Percentiles rank a stretch among this genome's conserved stretches.
These are phyloP conservation scores for Ustilago sp. DNA, from an alignment of 1,284 basidiomycete species.

Conservation along the genomic window DNA sequence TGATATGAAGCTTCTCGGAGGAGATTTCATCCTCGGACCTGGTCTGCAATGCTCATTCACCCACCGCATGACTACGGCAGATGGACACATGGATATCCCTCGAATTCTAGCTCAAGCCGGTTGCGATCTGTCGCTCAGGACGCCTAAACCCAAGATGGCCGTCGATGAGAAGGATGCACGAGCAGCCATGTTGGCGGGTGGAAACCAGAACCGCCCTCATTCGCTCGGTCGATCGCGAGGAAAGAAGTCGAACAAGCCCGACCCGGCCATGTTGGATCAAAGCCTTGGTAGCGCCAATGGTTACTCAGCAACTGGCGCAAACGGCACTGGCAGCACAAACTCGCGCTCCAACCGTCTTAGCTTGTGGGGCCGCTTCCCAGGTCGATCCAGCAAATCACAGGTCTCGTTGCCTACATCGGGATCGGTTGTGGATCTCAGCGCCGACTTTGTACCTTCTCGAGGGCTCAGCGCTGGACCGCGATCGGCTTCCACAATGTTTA, in stretches of 20 bases:
- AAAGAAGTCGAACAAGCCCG: conserved; percentile 25
- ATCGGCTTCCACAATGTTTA: conserved; percentile 45
- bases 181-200: conserved; percentile 43
- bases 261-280: conserved; percentile 15
- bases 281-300: conserved; percentile 27
- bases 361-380: conserved; percentile 45
- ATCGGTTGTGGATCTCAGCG: conserved; percentile 33
- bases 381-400: conserved; percentile 45
- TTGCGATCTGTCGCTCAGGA: conserved; percentile 58
- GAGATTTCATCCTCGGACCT: conserved; percentile 87
- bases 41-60: conserved; percentile 65
- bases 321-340: conserved; percentile 12
- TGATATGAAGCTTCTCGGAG: conserved; percentile 81
- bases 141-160: conserved; percentile 39
- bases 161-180: conserved; percentile 40
- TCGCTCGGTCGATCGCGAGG: conserved; percentile 38
- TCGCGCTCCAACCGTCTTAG: conserved; percentile 28
- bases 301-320: conserved; percentile 6
- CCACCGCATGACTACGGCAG: conserved; percentile 58
- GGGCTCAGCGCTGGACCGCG: conserved; percentile 26
- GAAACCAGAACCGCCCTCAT: conserved; percentile 39
- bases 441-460: conserved; percentile 24
- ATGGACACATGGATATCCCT: conserved; percentile 62
- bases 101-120: conserved; percentile 62
- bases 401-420: conserved; percentile 32